These are phyloP conservation scores for Linaria vulgaris DNA, from an alignment of 257 asterid genomes.

Conservation along the genomic window DNA sequence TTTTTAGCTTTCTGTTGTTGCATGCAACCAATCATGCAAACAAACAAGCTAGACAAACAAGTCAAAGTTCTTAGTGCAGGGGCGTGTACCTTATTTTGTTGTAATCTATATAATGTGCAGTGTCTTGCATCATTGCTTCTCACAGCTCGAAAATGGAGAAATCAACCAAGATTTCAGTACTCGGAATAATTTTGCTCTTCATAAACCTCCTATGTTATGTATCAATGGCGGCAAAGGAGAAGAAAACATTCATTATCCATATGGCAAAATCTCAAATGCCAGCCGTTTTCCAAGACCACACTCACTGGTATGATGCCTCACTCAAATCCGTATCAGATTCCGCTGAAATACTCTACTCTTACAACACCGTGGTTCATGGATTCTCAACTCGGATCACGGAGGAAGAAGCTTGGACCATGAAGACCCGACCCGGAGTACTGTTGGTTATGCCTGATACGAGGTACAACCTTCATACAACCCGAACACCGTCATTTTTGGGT, in stretches of 20 bases:
- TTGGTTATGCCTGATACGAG: slow-evolving; percentile 56
- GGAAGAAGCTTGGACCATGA: slow-evolving; percentile 48
- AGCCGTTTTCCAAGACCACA: slow-evolving; percentile 46
- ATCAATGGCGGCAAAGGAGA: slow-evolving; percentile 27
- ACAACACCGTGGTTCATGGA: slow-evolving; percentile 66
- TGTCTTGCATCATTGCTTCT: neutral
- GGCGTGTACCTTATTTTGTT: slow-evolving; percentile 18
- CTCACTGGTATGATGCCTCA: slow-evolving; percentile 73
- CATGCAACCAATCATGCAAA: slow-evolving; percentile 42
- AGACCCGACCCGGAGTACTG: slow-evolving; percentile 55
- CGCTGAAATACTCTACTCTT: slow-evolving; percentile 72
- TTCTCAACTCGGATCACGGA: slow-evolving; percentile 64
- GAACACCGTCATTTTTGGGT: slow-evolving; percentile 80
- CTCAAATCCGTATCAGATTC: slow-evolving; percentile 67
- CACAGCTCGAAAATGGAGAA: slow-evolving; percentile 31
- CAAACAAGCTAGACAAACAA: slow-evolving; percentile 37
- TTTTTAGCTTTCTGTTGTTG: slow-evolving; percentile 22
- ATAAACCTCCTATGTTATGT: slow-evolving; percentile 24
- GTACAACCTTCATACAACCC: slow-evolving; percentile 85
- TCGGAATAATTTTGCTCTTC: slow-evolving; percentile 26
- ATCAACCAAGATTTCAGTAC: neutral
- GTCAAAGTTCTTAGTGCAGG: slow-evolving; percentile 14
- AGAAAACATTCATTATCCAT: slow-evolving; percentile 71
- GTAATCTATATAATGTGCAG: slow-evolving; percentile 29
- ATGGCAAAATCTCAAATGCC: slow-evolving; percentile 84